Evolutionary conservation across 1,284 basidiomycete genomes (phyloP), one percentile per base, ranked within the genome.

Genomic region (Cutaneotrichosporon mucoides): DNA sequence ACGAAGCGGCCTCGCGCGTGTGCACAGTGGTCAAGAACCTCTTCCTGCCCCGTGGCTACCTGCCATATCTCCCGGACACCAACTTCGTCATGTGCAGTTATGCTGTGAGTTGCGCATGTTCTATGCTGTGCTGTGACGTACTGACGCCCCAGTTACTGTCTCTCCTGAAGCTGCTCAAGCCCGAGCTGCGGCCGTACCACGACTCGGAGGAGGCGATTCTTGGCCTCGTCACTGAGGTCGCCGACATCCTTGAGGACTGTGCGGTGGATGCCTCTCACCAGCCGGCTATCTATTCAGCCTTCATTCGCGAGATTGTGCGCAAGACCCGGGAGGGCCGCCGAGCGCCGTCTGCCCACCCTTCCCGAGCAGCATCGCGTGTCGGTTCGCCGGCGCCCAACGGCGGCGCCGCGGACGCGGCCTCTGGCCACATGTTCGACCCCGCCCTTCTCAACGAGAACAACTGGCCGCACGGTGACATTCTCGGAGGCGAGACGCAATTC

Each of bases 71-170:
- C 0, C 89, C 92, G 0, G 94, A 98, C 74, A 90, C 90, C 7
- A 89, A 92, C 71, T 95, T 91, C 71, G 90, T 97, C 33, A 89
- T 91, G 81, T 86, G 86, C 55, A 90, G 89, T 10, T 97, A 96
- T 77, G 73, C 75, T 16, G 73, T 76, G 53, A 62, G 72, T 66
- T 8, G 6, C 8, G 3, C 5, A 12, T n/a, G n/a, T n/a, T n/a
- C n/a, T n/a, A n/a, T n/a, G n/a, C 11, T 15, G 44, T 6, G 24
- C n/a, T 16, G 4, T 44, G 5, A 5, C 9, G 9, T 40, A 13
- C 11, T 33, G 6, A 33, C 35, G 10, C 15, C 59, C 15, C 87
- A 90, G 13, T 86, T 93, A 11, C 79, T 94, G 59, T 93, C 88
- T 67, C 79, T 94, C 60, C 80, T 95, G 60, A 94, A 94, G 85